These are phyloP conservation scores for Aspergillus latus DNA, from an alignment of 2,329 filamentous ascomycete genomes.

Conservation along the genomic window DNA sequence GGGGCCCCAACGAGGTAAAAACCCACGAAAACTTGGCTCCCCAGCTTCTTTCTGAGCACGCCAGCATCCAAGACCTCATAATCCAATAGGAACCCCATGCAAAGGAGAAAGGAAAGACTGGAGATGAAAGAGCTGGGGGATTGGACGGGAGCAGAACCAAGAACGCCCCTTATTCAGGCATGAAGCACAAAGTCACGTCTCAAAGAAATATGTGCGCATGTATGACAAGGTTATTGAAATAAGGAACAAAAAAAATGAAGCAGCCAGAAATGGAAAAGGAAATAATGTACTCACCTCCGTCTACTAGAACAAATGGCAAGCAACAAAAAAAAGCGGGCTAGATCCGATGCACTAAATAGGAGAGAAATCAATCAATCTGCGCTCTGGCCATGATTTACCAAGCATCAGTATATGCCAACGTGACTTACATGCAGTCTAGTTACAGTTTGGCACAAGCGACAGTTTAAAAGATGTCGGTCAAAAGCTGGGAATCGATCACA, in stretches of 20 bases:
- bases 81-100: not conserved
- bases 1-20: not conserved
- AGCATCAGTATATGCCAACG: not conserved
- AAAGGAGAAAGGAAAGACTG: not conserved
- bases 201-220: not conserved
- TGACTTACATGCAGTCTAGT: constrained; percentile 6
- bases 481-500: constrained; percentile 5
- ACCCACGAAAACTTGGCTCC: not conserved
- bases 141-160: not conserved
- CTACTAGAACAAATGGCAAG: constrained; percentile 1
- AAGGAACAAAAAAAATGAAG: not conserved
- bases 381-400: not conserved
- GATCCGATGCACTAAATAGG: constrained; percentile 7
- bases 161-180: not conserved
- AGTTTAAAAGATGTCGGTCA: not conserved
- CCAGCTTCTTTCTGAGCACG: not conserved
- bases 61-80: not conserved
- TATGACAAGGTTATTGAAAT: not conserved
- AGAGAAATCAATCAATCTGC: constrained; percentile 4
- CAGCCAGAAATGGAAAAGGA: constrained; percentile 7
- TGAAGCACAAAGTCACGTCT: not conserved
- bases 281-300: constrained; percentile 11
- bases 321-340: not conserved
- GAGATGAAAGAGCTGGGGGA: not conserved
- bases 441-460: not conserved